Percentiles rank a stretch among this genome's conserved stretches.
phyloP scores from a whole-genome alignment of 2,329 filamentous ascomycete genomes.

The Alternaria atra region DNA sequence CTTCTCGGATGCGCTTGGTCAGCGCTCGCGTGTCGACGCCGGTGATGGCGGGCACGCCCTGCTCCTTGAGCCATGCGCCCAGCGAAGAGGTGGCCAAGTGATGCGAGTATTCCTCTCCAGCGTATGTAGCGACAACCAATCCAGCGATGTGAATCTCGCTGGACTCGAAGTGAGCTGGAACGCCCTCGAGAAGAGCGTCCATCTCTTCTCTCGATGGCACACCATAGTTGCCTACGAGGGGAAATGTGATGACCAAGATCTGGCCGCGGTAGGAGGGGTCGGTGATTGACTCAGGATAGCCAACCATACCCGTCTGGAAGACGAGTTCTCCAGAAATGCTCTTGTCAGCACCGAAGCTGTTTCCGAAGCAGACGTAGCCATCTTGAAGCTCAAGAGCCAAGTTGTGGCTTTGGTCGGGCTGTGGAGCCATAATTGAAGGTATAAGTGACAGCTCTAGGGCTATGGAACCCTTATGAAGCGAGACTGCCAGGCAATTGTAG shows the following conservation, averaged over 20 bases:
- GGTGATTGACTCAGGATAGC: conserved; percentile 93
- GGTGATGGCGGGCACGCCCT: conserved; percentile 91
- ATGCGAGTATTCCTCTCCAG: conserved; percentile 95
- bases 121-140: conserved; percentile 88
- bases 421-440: conserved; percentile 42
- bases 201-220: conserved; percentile 86
- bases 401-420: conserved; percentile 60
- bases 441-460: conserved; percentile 46
- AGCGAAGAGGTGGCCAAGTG: conserved; percentile 90
- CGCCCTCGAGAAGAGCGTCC: conserved; percentile 83
- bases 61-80: conserved; percentile 94
- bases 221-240: conserved; percentile 95
- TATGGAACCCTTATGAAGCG: conserved; percentile 41
- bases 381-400: conserved; percentile 93
- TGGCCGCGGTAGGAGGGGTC: conserved; percentile 90
- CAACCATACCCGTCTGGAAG: conserved; percentile 99
- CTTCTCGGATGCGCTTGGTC: conserved; percentile 91
- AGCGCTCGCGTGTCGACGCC: conserved; percentile 92
- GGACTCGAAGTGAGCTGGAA: conserved; percentile 94
- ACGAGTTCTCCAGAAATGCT: conserved; percentile 96
- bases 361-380: conserved; percentile 89
- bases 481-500: conserved; percentile 45
- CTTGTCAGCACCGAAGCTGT: conserved; percentile 95
- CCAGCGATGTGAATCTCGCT: conserved; percentile 92
- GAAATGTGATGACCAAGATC: conserved; percentile 96